Conservation (phyloP, 2,329 filamentous ascomycete species). For the Neonectria magnoliae region DNA sequence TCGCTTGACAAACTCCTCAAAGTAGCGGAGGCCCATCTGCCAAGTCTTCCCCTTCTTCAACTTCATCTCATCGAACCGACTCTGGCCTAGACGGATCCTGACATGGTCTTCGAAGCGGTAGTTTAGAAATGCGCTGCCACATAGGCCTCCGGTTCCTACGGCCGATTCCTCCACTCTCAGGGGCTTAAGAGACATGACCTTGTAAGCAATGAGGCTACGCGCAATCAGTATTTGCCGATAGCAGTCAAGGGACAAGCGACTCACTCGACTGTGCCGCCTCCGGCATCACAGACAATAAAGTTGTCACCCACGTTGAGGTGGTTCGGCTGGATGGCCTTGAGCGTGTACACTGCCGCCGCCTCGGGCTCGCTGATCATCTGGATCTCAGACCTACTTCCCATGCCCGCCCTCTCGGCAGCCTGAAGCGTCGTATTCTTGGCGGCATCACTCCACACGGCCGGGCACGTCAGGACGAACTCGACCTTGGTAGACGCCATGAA, state of each 20-base stretch:
- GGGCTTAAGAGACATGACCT: conserved; percentile 78
- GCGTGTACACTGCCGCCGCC: conserved; percentile 81
- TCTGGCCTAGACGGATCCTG: conserved; percentile 71
- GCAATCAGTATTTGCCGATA: conserved; percentile 30
- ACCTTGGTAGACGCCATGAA: conserved; percentile 82
- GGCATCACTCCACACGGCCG: conserved; percentile 85
- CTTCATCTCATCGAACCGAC: conserved; percentile 79
- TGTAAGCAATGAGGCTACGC: conserved; percentile 77
- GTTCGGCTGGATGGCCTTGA: conserved; percentile 82
- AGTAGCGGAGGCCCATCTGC: conserved; percentile 82
- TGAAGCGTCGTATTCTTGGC: conserved; percentile 86
- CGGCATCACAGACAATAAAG: conserved; percentile 71
- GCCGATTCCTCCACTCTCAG: conserved; percentile 81
- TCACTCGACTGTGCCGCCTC: conserved; percentile 74
- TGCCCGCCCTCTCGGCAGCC: conserved; percentile 80
- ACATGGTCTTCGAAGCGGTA: conserved; percentile 85
- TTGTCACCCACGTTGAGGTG: conserved; percentile 75
- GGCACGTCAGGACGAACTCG: conserved; percentile 83
- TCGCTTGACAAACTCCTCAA: conserved; percentile 86
- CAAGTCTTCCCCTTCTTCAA: conserved; percentile 81
- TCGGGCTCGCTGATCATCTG: conserved; percentile 86
- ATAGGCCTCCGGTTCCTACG: conserved; percentile 80
- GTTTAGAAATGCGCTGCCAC: conserved; percentile 82
- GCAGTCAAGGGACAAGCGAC: conserved; percentile 37
- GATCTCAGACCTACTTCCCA: conserved; percentile 75